A percentile compares a stretch with the other conserved stretches of the same genome.
Evolutionary conservation across 768 basidiomycete species (phyloP).

Genomic region (Trametes cinnabarina): DNA sequence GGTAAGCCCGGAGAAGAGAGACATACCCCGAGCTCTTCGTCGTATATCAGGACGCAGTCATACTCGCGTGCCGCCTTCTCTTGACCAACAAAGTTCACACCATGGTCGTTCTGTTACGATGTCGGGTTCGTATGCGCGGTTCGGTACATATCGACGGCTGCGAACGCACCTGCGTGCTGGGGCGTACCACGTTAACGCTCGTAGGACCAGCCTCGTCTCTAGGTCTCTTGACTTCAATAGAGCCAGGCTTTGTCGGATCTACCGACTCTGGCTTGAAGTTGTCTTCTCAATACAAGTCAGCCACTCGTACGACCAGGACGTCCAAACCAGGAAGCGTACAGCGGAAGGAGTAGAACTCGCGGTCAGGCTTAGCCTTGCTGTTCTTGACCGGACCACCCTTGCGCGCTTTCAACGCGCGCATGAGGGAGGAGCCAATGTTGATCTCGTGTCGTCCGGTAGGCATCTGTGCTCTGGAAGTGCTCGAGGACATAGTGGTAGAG

Average conservation of each 20-base stretch:
- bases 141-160: background rate
- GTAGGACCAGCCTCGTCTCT: conserved; percentile 42
- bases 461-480: conserved; percentile 49
- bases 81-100: conserved; percentile 50
- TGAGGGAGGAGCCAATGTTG: conserved; percentile 59
- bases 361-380: conserved; percentile 50
- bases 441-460: conserved; percentile 61
- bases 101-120: conserved; percentile 35
- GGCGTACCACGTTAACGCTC: conserved; percentile 60
- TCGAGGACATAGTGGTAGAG: conserved; percentile 39
- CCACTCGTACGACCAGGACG: background rate
- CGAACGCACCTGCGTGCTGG: conserved; percentile 58
- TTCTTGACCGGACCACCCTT: conserved; percentile 46
- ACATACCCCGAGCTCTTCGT: conserved; percentile 69
- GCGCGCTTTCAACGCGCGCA: conserved; percentile 66
- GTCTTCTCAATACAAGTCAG: conserved; percentile 42
- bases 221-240: conserved; percentile 57
- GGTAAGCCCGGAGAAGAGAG: background rate
- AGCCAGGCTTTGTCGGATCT: conserved; percentile 62
- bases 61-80: conserved; percentile 63
- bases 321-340: conserved; percentile 44
- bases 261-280: conserved; percentile 75
- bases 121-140: background rate
- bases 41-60: conserved; percentile 79
- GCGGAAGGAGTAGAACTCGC: conserved; percentile 75